Percentiles rank a stretch among this genome's conserved stretches.
Evolutionary conservation across 106 monocot genomes (phyloP).

Genomic region (Dendrobium officinale): DNA sequence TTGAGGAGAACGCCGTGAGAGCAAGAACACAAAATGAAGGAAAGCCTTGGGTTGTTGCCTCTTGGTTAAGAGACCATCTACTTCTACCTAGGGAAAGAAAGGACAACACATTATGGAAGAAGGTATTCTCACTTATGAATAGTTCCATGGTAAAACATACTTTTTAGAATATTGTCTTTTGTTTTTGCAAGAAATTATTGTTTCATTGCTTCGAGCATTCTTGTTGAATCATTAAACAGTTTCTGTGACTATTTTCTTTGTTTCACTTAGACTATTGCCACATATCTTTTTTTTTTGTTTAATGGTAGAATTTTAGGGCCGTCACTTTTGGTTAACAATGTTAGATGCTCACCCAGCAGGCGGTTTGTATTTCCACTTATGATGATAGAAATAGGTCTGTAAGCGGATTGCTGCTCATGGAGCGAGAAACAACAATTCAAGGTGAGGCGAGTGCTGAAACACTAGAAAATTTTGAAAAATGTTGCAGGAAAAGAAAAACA

Average conservation of each 20-base stretch:
- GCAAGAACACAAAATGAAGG: constrained; percentile 19
- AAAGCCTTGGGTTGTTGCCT: constrained; percentile 74
- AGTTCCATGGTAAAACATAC: not conserved
- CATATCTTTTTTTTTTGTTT: not conserved
- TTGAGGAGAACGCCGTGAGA: constrained; percentile 64
- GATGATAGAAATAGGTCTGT: not conserved
- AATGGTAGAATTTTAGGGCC: not conserved
- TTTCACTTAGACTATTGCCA: not conserved
- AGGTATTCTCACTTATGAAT: constrained; percentile 38
- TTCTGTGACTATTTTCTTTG: not conserved
- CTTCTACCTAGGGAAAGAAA: constrained; percentile 73
- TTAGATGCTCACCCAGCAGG: not conserved
- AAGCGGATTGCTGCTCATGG: too few species aligned
- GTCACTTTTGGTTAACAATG: not conserved
- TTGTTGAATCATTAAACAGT: not conserved
- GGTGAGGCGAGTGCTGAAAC: too few species aligned
- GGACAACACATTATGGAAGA: constrained; percentile 68
- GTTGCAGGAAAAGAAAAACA: too few species aligned
- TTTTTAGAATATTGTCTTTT: not conserved
- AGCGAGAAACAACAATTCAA: too few species aligned
- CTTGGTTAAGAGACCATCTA: constrained; percentile 90
- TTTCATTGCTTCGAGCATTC: not conserved
- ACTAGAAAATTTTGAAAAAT: too few species aligned
- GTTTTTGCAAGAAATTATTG: not conserved
- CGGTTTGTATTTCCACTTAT: not conserved